Evolutionary conservation across 305 asterid genomes (phyloP).

Genomic region (Fraxinus sp.): DNA sequence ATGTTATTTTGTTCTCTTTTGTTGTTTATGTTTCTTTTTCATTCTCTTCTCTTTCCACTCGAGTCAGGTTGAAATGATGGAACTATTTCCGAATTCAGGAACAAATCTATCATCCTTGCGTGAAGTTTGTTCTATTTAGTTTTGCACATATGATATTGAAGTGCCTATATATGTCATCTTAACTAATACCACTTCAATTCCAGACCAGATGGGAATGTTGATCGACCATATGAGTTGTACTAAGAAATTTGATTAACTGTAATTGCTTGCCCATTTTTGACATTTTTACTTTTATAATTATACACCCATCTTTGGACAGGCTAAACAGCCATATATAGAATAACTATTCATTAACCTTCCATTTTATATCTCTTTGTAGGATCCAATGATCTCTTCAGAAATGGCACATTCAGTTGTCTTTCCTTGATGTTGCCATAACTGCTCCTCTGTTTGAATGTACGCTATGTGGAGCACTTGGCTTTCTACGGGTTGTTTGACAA

Average conservation of each 20-base stretch:
- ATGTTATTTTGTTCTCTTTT: background rate
- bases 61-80: background rate
- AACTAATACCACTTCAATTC: background rate
- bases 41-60: background rate
- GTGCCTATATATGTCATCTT: background rate
- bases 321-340: slow-evolving; percentile 15
- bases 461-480: slow-evolving; percentile 27
- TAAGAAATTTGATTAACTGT: background rate
- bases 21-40: background rate
- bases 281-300: background rate
- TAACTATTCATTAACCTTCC: slow-evolving; percentile 15
- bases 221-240: background rate
- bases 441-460: slow-evolving; percentile 27
- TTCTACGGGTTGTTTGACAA: background rate
- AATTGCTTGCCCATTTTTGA: background rate
- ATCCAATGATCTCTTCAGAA: slow-evolving; percentile 27
- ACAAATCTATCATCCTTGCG: background rate
- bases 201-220: background rate
- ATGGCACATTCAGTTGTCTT: slow-evolving; percentile 35
- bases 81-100: background rate
- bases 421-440: slow-evolving; percentile 43
- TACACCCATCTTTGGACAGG: background rate
- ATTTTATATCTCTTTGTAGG: slow-evolving; percentile 24
- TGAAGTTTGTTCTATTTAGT: background rate
- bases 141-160: background rate